Evolutionary conservation across 2,329 filamentous ascomycete species (phyloP).

Genomic region (Xylaria sp.): DNA sequence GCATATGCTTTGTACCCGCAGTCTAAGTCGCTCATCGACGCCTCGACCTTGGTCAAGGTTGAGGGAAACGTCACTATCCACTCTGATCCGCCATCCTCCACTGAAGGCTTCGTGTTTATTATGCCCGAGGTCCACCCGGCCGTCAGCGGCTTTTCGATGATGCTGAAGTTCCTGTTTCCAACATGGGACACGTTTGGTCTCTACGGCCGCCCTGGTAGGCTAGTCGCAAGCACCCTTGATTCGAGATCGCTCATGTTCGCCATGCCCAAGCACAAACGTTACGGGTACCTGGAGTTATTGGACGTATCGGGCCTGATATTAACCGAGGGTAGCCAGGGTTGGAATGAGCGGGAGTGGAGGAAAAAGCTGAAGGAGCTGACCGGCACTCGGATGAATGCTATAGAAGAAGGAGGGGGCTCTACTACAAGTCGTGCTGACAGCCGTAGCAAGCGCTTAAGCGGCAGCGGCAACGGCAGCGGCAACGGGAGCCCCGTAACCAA

Average conservation of each 20-base stretch:
- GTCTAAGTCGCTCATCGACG: constrained; percentile 88
- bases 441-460: constrained; percentile 60
- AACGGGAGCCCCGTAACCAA: constrained; percentile 33
- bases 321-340: constrained; percentile 72
- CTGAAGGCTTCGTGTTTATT: constrained; percentile 94
- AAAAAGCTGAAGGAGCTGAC: constrained; percentile 87
- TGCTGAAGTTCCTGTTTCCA: constrained; percentile 89
- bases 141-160: constrained; percentile 91
- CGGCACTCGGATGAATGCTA: constrained; percentile 71
- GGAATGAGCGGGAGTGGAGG: constrained; percentile 90
- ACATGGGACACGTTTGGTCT: constrained; percentile 90
- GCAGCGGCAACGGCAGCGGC: too few species aligned
- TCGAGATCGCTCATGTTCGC: constrained; percentile 95
- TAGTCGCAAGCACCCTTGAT: constrained; percentile 87
- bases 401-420: constrained; percentile 49
- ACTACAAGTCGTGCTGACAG: constrained; percentile 58
- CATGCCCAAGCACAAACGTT: constrained; percentile 85
- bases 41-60: constrained; percentile 90
- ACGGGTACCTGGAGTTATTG: constrained; percentile 86
- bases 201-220: constrained; percentile 84
- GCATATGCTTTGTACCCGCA: constrained; percentile 97
- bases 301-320: constrained; percentile 83
- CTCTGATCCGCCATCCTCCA: constrained; percentile 72
- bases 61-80: constrained; percentile 91
- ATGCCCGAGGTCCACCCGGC: constrained; percentile 96